These are phyloP conservation scores for Fusarium sp. DNA, from an alignment of 2,329 filamentous ascomycete species.

Conservation along the genomic window DNA sequence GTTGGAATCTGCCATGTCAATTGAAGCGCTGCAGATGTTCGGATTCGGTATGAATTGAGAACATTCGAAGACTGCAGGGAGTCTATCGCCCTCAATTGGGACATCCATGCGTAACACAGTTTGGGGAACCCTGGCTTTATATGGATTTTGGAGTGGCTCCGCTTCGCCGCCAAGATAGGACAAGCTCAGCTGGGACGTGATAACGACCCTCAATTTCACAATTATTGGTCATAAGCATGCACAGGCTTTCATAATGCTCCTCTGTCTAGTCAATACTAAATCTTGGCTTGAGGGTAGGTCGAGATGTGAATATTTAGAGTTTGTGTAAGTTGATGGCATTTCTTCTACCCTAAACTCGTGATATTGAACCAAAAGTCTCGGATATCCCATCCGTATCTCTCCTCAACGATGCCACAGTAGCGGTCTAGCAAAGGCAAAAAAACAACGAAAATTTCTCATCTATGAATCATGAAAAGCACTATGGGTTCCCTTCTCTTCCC, in stretches of 20 bases:
- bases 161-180: constrained; percentile 24
- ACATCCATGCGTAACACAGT: constrained; percentile 18
- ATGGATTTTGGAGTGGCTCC: constrained; percentile 30
- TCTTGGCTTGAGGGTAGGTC: constrained; percentile 13
- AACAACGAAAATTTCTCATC: not conserved
- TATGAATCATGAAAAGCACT: constrained; percentile 31
- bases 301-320: not conserved
- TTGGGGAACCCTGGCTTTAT: constrained; percentile 40
- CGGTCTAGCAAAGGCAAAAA: constrained; percentile 9
- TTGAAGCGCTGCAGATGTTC: not conserved
- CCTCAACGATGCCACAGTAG: constrained; percentile 3
- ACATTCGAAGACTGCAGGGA: not conserved
- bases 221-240: constrained; percentile 33
- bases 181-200: constrained; percentile 25
- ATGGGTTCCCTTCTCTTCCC: constrained; percentile 15
- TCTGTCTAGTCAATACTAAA: not conserved
- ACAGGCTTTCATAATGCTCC: constrained; percentile 20
- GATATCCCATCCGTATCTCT: not conserved
- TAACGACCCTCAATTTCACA: constrained; percentile 20
- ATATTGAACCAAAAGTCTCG: constrained; percentile 1
- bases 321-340: constrained; percentile 5
- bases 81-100: not conserved
- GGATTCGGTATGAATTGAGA: not conserved
- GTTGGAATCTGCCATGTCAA: not conserved
- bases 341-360: constrained; percentile 31